Percentiles rank a stretch among this genome's conserved stretches.
Conservation (phyloP, 2,329 filamentous ascomycete genomes). For the Microsporum audouinii region DNA sequence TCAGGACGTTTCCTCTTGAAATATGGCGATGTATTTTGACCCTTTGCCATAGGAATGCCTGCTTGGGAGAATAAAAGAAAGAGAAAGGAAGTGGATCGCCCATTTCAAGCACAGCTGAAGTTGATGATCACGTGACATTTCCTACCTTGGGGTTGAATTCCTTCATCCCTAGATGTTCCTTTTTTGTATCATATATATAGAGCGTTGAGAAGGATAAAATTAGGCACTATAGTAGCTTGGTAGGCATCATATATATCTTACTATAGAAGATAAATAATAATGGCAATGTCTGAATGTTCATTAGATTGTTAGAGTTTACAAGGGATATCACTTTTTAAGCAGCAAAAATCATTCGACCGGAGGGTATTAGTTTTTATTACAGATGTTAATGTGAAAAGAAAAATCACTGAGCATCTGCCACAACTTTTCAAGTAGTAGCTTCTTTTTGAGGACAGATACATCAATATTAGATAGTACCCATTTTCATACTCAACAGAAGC, state of each 20-base stretch:
- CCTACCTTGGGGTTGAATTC: no score
- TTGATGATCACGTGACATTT: no score
- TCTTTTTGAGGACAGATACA: not conserved
- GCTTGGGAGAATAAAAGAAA: not conserved
- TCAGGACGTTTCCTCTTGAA: slow-evolving; percentile 27
- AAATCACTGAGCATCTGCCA: not conserved
- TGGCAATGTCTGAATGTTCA: not conserved
- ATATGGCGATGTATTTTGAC: slow-evolving; percentile 29
- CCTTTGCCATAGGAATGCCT: not conserved
- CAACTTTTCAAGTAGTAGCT: not conserved
- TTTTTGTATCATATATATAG: no score
- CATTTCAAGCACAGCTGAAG: no score
- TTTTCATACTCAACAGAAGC: not conserved
- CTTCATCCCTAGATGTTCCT: no score
- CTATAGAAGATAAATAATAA: no score
- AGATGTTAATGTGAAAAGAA: not conserved
- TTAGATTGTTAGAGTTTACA: not conserved
- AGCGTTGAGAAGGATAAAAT: no score
- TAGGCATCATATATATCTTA: no score
- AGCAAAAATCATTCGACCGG: not conserved
- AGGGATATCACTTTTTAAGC: not conserved
- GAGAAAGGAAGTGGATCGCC: not conserved
- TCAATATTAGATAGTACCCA: not conserved
- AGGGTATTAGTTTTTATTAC: not conserved
- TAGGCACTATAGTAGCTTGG: no score